Conservation (phyloP, 2,329 filamentous ascomycete genomes). For the Aspergillus sp. region DNA sequence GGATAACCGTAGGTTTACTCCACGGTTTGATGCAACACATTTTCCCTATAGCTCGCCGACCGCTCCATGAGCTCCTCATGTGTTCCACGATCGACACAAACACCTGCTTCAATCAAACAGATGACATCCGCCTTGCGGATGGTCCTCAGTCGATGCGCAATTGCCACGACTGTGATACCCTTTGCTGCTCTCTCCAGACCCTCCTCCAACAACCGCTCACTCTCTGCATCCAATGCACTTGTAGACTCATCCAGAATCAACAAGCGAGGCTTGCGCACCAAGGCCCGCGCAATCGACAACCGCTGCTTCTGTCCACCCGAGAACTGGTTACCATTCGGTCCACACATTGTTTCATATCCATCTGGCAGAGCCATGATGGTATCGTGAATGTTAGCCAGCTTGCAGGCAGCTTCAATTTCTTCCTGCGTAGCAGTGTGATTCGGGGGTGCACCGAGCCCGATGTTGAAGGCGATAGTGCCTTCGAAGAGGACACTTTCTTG, state of each 20-base stretch:
- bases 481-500: constrained; percentile 53
- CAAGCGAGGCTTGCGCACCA: constrained; percentile 57
- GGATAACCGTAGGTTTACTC: constrained; percentile 3
- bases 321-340: constrained; percentile 57
- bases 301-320: constrained; percentile 62
- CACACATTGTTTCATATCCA: constrained; percentile 63
- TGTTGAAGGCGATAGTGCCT: constrained; percentile 51
- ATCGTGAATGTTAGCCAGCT: constrained; percentile 70
- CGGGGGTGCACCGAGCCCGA: constrained; percentile 51
- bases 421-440: constrained; percentile 56
- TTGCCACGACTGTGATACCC: constrained; percentile 45
- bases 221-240: constrained; percentile 59
- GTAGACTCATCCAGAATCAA: constrained; percentile 65
- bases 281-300: constrained; percentile 59
- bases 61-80: constrained; percentile 60
- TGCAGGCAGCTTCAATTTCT: constrained; percentile 68
- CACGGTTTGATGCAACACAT: constrained; percentile 42
- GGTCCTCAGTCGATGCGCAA: constrained; percentile 46
- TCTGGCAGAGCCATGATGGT: constrained; percentile 64
- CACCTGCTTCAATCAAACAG: constrained; percentile 72
- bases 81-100: constrained; percentile 62
- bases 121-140: constrained; percentile 74
- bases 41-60: constrained; percentile 44
- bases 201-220: constrained; percentile 51
- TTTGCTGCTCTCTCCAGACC: constrained; percentile 37